Percentiles rank a stretch among this genome's conserved stretches.
These are phyloP conservation scores for Colletotrichum sp. DNA, from an alignment of 2,329 filamentous ascomycete genomes.

Conservation along the genomic window DNA sequence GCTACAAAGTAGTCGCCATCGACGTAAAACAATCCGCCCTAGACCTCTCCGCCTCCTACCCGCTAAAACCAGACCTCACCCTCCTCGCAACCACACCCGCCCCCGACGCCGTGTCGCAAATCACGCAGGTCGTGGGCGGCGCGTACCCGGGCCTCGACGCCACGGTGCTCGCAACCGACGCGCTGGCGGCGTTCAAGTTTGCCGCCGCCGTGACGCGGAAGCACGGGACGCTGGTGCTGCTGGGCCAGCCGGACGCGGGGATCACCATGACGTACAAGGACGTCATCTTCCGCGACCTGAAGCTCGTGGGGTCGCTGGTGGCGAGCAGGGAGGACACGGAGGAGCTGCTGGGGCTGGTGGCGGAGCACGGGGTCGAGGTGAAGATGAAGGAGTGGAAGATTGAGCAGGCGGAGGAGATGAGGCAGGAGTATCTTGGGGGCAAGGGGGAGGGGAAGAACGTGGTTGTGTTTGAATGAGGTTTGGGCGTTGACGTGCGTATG, in stretches of 20 bases:
- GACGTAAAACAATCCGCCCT: constrained; percentile 15
- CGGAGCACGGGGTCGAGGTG: constrained; percentile 8
- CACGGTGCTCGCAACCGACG: constrained; percentile 19
- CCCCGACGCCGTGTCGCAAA: constrained; percentile 20
- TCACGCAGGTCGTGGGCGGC: background rate
- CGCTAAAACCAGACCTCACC: constrained; percentile 15
- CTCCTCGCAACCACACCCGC: constrained; percentile 30
- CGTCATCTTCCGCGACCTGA: constrained; percentile 19
- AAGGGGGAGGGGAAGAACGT: constrained; percentile 20
- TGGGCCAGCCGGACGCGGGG: constrained; percentile 20
- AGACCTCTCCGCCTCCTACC: constrained; percentile 6
- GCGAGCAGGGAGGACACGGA: constrained; percentile 3
- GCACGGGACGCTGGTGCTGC: constrained; percentile 19
- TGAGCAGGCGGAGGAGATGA: constrained; percentile 19
- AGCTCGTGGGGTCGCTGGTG: constrained; percentile 17
- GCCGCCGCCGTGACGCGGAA: constrained; percentile 16
- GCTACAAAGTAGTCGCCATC: constrained; percentile 16
- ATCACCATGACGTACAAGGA: constrained; percentile 16
- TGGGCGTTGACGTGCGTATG: too few species aligned
- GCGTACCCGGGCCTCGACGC: constrained; percentile 20
- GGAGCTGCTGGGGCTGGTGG: constrained; percentile 15
- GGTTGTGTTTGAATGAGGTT: constrained; percentile 23
- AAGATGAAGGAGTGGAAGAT: constrained; percentile 16
- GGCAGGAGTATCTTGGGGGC: constrained; percentile 2
- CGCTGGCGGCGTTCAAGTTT: constrained; percentile 13